Percentiles rank a stretch among this genome's conserved stretches.
Evolutionary conservation across 805 yeast species (phyloP).

Genomic region (Jamesozyma gamospora): DNA sequence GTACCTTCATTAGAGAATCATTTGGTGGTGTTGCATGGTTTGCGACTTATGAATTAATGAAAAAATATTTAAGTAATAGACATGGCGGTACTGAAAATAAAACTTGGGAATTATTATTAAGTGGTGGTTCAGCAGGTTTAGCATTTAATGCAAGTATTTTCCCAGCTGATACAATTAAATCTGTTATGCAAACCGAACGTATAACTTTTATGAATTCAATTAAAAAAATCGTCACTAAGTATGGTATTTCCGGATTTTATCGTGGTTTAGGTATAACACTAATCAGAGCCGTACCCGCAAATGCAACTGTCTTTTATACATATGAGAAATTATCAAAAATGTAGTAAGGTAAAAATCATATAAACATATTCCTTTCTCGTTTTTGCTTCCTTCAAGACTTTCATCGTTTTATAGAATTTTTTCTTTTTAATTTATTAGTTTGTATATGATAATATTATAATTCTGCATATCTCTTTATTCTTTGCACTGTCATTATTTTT

Average conservation of each 20-base stretch:
- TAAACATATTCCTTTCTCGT: too few species aligned
- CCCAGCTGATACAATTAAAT: slow-evolving; percentile 87
- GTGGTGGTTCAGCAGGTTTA: slow-evolving; percentile 85
- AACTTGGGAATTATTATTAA: slow-evolving; percentile 47
- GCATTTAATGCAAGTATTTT: slow-evolving; percentile 69
- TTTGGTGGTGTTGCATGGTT: slow-evolving; percentile 94
- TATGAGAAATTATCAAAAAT: slow-evolving; percentile 45
- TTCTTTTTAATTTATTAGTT: too few species aligned
- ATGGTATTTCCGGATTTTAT: slow-evolving; percentile 67
- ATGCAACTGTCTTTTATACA: slow-evolving; percentile 73
- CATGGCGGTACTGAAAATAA: slow-evolving; percentile 24
- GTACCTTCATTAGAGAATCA: slow-evolving; percentile 73
- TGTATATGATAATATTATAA: too few species aligned
- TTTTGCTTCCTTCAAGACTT: neutral
- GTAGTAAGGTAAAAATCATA: slow-evolving; percentile 1
- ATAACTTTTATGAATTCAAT: slow-evolving; percentile 36
- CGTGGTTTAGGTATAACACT: slow-evolving; percentile 80
- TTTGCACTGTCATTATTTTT: neutral
- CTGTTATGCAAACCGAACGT: slow-evolving; percentile 54
- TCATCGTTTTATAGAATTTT: neutral
- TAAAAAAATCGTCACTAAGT: slow-evolving; percentile 34
- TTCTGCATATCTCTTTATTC: too few species aligned
- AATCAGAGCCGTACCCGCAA: slow-evolving; percentile 77
- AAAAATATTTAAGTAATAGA: slow-evolving; percentile 24
- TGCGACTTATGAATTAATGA: slow-evolving; percentile 67